These are phyloP conservation scores for Rehmannia glutinosa DNA, from an alignment of 257 asterid species.

Conservation along the genomic window DNA sequence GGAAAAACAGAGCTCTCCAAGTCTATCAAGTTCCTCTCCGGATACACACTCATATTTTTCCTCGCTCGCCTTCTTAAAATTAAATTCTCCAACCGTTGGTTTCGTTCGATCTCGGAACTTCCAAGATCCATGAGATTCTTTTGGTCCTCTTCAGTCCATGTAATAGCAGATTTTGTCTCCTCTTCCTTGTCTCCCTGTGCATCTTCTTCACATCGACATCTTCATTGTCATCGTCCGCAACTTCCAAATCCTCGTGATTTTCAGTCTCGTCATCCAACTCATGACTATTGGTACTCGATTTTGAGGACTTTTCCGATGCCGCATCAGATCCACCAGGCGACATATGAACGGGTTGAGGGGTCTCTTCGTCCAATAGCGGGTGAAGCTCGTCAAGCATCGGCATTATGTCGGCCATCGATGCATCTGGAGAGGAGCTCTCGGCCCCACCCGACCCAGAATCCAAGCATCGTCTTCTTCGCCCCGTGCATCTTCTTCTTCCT, in stretches of 20 bases:
- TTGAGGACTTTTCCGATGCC: conserved; percentile 37
- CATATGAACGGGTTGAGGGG: conserved; percentile 34
- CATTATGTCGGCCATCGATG: conserved; percentile 85
- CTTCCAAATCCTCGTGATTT: conserved; percentile 48
- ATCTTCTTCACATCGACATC: too few species aligned
- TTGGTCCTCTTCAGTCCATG: conserved; percentile 93
- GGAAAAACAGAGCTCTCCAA: conserved; percentile 69
- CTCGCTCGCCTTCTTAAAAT: conserved; percentile 79
- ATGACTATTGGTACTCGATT: conserved; percentile 33
- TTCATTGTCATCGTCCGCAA: conserved; percentile 53
- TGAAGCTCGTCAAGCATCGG: conserved; percentile 96
- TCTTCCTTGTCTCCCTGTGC: conserved; percentile 45
- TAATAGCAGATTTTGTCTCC: conserved; percentile 46
- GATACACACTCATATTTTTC: conserved; percentile 40
- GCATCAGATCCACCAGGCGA: conserved; percentile 47
- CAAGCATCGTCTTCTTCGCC: conserved; percentile 39
- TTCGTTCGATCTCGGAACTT: conserved; percentile 83
- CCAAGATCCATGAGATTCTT: conserved; percentile 93
- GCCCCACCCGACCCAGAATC: conserved; percentile 75
- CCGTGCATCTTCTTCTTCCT: conserved; percentile 25
- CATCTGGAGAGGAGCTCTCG: conserved; percentile 92
- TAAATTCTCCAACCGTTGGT: conserved; percentile 78
- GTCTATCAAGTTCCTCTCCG: conserved; percentile 73
- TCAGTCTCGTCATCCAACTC: conserved; percentile 56
- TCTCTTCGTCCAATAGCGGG: conserved; percentile 68